Conservation (phyloP, 257 asterid species). For the Solanum chaucha region DNA sequence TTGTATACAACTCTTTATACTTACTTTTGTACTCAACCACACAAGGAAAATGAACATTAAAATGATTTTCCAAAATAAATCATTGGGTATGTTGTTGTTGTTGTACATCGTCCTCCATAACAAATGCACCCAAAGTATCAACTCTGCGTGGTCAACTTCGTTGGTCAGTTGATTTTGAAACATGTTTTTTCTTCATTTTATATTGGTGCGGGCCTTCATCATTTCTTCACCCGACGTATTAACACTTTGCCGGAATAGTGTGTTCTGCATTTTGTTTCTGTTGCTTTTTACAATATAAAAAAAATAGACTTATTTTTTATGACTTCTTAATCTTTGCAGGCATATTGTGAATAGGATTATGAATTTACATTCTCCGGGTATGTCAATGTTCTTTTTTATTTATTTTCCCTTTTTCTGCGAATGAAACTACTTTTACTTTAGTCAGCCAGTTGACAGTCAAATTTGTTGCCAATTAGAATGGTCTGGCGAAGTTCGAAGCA, state of each 20-base stretch:
- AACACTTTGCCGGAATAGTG: not conserved
- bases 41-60: not conserved
- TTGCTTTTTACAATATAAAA: too few species aligned
- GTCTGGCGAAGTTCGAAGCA: slow-evolving; percentile 85
- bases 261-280: not conserved
- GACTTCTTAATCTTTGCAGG: slow-evolving; percentile 34
- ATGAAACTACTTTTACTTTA: not conserved
- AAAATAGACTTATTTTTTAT: not conserved
- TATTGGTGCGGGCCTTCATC: not conserved
- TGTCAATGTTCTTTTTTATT: not conserved
- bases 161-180: not conserved
- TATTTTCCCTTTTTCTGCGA: not conserved
- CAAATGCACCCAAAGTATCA: not conserved
- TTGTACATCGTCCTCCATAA: not conserved
- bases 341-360: slow-evolving; percentile 78
- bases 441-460: not conserved
- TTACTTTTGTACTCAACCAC: not conserved
- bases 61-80: not conserved
- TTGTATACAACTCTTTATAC: not conserved
- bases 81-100: not conserved
- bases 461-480: slow-evolving; percentile 44
- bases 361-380: slow-evolving; percentile 92
- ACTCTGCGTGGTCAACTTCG: not conserved
- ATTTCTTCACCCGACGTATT: not conserved
- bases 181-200: not conserved